Base-by-base conservation (phyloP, 139 green algal species). In the Pycnococcus provasolii region DNA sequence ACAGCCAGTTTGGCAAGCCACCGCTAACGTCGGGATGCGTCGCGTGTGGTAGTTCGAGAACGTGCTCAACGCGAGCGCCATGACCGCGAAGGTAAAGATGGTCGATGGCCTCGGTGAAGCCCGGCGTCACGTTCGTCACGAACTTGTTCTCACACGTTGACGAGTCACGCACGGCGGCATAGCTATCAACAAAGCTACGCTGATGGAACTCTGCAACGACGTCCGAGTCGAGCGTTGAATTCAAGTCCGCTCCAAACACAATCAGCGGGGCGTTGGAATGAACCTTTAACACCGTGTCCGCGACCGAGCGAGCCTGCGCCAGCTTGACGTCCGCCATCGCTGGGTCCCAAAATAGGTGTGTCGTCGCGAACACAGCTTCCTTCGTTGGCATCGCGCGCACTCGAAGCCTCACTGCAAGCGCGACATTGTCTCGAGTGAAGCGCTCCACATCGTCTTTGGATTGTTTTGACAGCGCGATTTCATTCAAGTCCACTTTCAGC, bases 341-440 rank as follows among this genome's bases (percentile, higher is more conserved):
- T 13, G 61, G 61, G 43, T 67, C 61, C 61, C 61, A 67, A 42
- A 45, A 67, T 15, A 67, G 39, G 39, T 67, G 61, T n/a, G 61
- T 67, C 1, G 44, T 58, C 1, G 11, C 43, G 15, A 54, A n/a
- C 26, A 55, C 13, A 1, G 57, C 45, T 1, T 54, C 9, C 13
- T 9, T 46, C 45, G 15, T 37, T 26, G 39, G 15, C 4, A 8
- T 26, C 45, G 43, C 57, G 40, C 13, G 45, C 4, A 9, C 41
- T 37, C 54, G 45, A 26, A 67, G 9, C 61, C n/a, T 40, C 43
- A 54, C 26, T 26, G 26, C 15, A 5, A 42, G 15, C 2, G 44
- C 61, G 11, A 67, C 61, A 1, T 46, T 58, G 44, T 67, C 61
- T 2, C 61, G 61, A 42, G 44, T 26, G 61, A 58, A 67, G 15